Base-by-base conservation (phyloP, 768 basidiomycete species). In the Xerocomellus chrysenteron region DNA sequence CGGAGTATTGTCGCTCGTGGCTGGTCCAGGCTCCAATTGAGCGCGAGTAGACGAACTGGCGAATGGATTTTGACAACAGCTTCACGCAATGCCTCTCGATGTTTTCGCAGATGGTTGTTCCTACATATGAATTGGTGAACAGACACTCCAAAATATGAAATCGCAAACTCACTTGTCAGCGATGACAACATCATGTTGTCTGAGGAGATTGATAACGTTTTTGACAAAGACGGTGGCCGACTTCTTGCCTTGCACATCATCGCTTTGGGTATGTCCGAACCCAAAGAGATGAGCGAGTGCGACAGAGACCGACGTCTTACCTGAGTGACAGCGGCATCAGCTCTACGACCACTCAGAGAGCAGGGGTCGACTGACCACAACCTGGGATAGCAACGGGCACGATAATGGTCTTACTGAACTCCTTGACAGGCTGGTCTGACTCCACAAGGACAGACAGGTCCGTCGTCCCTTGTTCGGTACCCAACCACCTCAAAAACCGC, bases 261-360 rank as follows among this genome's bases (percentile, higher is more conserved):
- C 97, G 65, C 89, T 92, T 68, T 98, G 97, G 0, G 91, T 93
- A 68, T 98, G 97, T 1, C 81, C 94, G 57, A 93, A 96, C 0
- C 80, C 82, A 65, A 95, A 98, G 3, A 99, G 80, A 51, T 87
- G 79, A 3, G 78, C 61, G 17, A 98, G 80, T 1, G 92, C 93
- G 17, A 97, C 76, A 0, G 90, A 80, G 13, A 98, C 78, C 0
- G 90, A 74, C 0, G 95, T 98, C 77, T 98, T 98, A 30, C 94
- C 93, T 93, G 63, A 2, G 19, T 36, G 19, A 28, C n/a, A 4
- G 12, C 4, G 7, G 5, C 5, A 32, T 50, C 9, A 59, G 42
- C 39, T 8, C 9, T 19, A 35, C 12, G 9, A 51, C 12, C 1
- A 39, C 12, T 5, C 42, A 46, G 42, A 35, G 33, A 41, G 4